Evolutionary conservation across 2,329 filamentous ascomycete genomes (phyloP).

Genomic region (Botrytis elliptica): DNA sequence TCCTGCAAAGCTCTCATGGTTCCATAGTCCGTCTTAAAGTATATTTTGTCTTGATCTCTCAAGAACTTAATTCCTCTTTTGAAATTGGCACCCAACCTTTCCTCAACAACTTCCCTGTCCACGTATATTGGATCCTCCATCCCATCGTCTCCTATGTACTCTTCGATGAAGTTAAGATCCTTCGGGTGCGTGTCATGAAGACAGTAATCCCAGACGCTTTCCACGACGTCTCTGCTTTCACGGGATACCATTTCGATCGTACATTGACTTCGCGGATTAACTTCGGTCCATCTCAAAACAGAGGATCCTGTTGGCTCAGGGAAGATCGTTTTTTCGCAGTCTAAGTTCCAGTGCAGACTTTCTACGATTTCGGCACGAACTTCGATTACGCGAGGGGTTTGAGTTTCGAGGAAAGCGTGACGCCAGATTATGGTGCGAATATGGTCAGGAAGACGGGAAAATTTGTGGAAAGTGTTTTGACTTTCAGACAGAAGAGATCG

Average conservation of each 20-base stretch:
- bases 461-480: background rate
- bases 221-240: background rate
- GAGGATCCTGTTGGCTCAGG: conserved; percentile 15
- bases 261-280: background rate
- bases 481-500: background rate
- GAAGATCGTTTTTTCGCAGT: conserved; percentile 6
- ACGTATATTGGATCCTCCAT: background rate
- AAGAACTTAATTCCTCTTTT: conserved; percentile 12
- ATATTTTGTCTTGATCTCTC: conserved; percentile 7
- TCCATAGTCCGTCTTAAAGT: background rate
- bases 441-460: background rate
- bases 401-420: conserved; percentile 7
- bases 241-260: background rate
- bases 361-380: background rate
- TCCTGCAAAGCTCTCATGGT: background rate
- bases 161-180: background rate
- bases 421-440: conserved; percentile 11
- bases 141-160: background rate
- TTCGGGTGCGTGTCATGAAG: background rate
- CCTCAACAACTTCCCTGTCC: background rate
- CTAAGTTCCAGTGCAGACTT: background rate
- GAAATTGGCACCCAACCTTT: background rate
- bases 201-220: conserved; percentile 6
- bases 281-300: conserved; percentile 2
- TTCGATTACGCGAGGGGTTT: conserved; percentile 16